Evolutionary conservation across 371 early-diverging fungal genomes (phyloP).

Genomic region (Mucor irregularis): DNA sequence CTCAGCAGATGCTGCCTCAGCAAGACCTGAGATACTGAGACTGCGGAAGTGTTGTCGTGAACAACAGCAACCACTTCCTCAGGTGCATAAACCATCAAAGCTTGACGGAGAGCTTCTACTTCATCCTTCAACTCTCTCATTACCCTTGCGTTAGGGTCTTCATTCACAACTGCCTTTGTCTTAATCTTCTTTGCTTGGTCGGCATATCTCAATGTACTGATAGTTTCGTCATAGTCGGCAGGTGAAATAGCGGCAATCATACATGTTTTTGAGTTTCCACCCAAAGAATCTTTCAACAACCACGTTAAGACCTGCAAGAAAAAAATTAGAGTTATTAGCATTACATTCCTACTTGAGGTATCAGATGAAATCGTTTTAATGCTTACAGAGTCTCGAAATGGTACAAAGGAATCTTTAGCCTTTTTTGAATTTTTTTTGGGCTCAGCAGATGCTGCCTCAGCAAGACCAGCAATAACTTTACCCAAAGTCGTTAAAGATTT

Average conservation of each 20-base stretch:
- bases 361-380: too few species aligned
- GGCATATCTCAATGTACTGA: slow-evolving; percentile 92
- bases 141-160: slow-evolving; percentile 75
- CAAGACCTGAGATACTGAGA: slow-evolving; percentile 69
- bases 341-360: too few species aligned
- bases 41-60: slow-evolving; percentile 39
- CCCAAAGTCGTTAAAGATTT: slow-evolving; percentile 92
- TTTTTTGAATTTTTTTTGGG: slow-evolving; percentile 48
- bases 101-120: slow-evolving; percentile 62
- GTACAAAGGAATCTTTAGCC: slow-evolving; percentile 57
- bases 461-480: slow-evolving; percentile 93
- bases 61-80: slow-evolving; percentile 53
- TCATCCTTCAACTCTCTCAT: slow-evolving; percentile 85
- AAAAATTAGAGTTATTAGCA: too few species aligned
- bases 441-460: slow-evolving; percentile 58
- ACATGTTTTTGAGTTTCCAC: too few species aligned
- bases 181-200: slow-evolving; percentile 88
- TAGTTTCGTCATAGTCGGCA: slow-evolving; percentile 78
- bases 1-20: slow-evolving; percentile 58
- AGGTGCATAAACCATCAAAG: slow-evolving; percentile 60
- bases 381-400: slow-evolving; percentile 81
- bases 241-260: slow-evolving; percentile 83
- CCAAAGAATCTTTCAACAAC: slow-evolving; percentile 88
- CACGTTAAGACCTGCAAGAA: slow-evolving; percentile 86
- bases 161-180: slow-evolving; percentile 87